Evolutionary conservation across 495 filamentous ascomycete genomes (phyloP).

Genomic region (Daldinia concentrica): DNA sequence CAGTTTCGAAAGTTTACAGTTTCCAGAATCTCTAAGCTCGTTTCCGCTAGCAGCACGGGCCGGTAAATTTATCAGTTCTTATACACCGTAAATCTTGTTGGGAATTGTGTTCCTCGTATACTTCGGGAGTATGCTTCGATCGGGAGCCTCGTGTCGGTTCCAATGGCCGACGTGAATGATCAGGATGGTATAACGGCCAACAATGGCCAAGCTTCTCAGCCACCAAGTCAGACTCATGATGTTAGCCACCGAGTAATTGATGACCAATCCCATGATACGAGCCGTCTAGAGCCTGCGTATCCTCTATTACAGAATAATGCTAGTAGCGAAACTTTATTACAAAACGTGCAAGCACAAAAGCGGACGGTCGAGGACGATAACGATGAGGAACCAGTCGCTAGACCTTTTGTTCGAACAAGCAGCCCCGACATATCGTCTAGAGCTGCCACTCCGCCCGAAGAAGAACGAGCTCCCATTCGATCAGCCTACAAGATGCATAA

Average conservation of each 20-base stretch:
- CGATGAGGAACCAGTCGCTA: slow-evolving; percentile 72
- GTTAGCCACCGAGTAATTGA: slow-evolving; percentile 14
- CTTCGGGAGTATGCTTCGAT: slow-evolving; percentile 24
- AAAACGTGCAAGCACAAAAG: slow-evolving; percentile 44
- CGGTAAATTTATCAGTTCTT: neutral
- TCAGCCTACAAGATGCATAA: slow-evolving; percentile 89
- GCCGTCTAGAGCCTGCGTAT: slow-evolving; percentile 46
- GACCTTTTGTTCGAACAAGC: slow-evolving; percentile 69
- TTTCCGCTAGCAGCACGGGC: neutral
- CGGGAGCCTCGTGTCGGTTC: neutral
- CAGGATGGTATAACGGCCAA: slow-evolving; percentile 26
- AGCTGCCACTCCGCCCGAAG: slow-evolving; percentile 46
- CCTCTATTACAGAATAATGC: slow-evolving; percentile 57
- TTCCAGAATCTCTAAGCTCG: neutral
- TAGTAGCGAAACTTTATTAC: slow-evolving; percentile 47
- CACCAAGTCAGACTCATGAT: slow-evolving; percentile 11
- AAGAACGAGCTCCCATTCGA: slow-evolving; percentile 71
- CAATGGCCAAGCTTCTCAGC: slow-evolving; percentile 34
- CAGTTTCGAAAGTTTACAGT: neutral
- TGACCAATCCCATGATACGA: slow-evolving; percentile 5
- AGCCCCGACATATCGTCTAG: slow-evolving; percentile 61
- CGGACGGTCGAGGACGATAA: slow-evolving; percentile 63
- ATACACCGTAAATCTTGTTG: neutral
- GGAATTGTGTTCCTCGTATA: neutral
- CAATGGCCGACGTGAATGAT: slow-evolving; percentile 37